These are phyloP conservation scores for Zygosaccharomyces gambellarensis DNA, from an alignment of 805 yeast species.

Conservation along the genomic window DNA sequence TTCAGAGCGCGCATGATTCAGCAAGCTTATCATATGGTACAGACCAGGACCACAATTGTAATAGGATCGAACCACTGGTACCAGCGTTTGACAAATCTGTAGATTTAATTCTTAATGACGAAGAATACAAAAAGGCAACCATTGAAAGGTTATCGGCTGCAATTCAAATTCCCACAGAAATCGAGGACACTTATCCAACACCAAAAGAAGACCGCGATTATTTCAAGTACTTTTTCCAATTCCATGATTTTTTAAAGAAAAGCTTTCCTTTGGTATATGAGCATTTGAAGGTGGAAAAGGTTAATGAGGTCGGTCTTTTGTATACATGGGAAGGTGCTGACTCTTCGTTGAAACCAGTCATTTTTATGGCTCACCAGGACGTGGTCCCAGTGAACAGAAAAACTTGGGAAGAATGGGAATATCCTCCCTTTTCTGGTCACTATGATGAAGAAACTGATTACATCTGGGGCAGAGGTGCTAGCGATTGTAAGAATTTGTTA, in stretches of 20 bases:
- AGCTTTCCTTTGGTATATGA: constrained; percentile 54
- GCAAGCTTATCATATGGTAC: background rate
- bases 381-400: constrained; percentile 73
- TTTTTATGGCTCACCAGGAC: constrained; percentile 79
- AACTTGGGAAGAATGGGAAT: constrained; percentile 56
- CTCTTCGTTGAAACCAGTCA: constrained; percentile 50
- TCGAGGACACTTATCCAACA: constrained; percentile 46
- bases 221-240: constrained; percentile 44
- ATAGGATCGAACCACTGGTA: constrained; percentile 18
- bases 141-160: constrained; percentile 51
- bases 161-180: constrained; percentile 59
- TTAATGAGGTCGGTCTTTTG: constrained; percentile 63
- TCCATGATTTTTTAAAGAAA: constrained; percentile 49
- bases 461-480: constrained; percentile 74
- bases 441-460: constrained; percentile 53
- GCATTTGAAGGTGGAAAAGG: constrained; percentile 45
- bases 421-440: constrained; percentile 62
- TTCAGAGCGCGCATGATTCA: background rate
- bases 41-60: constrained; percentile 12
- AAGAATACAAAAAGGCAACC: constrained; percentile 36
- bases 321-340: constrained; percentile 61
- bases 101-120: constrained; percentile 31
- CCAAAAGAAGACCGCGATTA: constrained; percentile 36
- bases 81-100: constrained; percentile 26
- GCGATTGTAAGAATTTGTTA: constrained; percentile 69